Base-by-base conservation (phyloP, 73 alveolate genomes). In the Diophrys appendiculata region DNA sequence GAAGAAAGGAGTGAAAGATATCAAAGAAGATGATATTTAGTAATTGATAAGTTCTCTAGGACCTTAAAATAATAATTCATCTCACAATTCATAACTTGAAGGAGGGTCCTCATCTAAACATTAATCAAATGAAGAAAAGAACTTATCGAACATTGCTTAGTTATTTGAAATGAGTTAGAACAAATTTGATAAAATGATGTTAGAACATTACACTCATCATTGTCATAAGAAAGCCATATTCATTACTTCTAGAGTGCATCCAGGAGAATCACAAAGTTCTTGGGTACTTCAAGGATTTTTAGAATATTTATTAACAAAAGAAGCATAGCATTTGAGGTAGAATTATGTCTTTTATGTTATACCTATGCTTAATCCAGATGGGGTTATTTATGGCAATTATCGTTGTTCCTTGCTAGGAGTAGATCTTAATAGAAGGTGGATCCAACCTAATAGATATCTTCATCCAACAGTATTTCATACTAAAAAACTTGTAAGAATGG, bases 301-400 rank as follows among this genome's bases (percentile, higher is more conserved):
- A 0, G 93, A 89, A 52, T 93, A 78, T 78, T 60, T 93, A 69
- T 73, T 93, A 81, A 84, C 95, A 0, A 89, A 93, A 54, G 94
- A 93, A 31, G 98, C 98, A 1, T 79, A 69, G 72, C 77, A 68
- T 56, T 80, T 90, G 64, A 81, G 98, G 72, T 92, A 90, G 68
- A 76, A 90, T 31, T 93, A 83, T 90, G 80, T 93, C 0, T 80
- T 90, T 69, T 85, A 88, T 73, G 80, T 93, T 27, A 88, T 93
- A 0, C 98, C 98, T 35, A 90, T 93, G 96, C 92, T 93, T 72
- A 93, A 93, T 81, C 93, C 93, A 0, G 98, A 93, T 72, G 98
- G 98, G 0, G 98, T 90, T 52, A 84, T 87, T 55, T 91, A 83
- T 28, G 98, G 98, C 24, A 93, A 93, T 72, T 85, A 91, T 33